Conservation (phyloP, 257 asterid species). For the Solanum pennellii region DNA sequence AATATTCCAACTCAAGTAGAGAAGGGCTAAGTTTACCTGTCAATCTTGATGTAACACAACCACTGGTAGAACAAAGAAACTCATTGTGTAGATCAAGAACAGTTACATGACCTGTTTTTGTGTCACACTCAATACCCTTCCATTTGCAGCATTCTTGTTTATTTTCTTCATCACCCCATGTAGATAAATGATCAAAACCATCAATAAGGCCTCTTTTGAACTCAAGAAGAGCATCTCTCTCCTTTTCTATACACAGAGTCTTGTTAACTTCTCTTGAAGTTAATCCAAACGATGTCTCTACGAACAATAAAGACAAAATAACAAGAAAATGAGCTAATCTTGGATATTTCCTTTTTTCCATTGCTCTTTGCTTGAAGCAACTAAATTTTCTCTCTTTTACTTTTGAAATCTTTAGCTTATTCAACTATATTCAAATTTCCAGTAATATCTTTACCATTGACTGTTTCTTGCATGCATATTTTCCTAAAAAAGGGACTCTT, state of each 20-base stretch:
- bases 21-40: conserved; percentile 14
- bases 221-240: neutral
- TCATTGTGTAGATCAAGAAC: neutral
- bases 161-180: neutral
- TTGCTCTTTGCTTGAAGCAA: neutral
- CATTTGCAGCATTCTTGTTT: conserved; percentile 4
- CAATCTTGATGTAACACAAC: neutral
- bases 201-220: neutral
- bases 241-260: neutral
- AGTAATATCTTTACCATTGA: no score
- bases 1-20: conserved; percentile 7
- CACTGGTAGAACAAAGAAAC: neutral
- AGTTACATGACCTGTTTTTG: neutral
- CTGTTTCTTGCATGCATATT: no score
- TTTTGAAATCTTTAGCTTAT: no score
- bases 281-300: neutral
- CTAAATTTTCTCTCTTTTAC: neutral
- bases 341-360: neutral
- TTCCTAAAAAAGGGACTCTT: no score
- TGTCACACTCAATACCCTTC: conserved; percentile 2
- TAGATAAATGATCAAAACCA: neutral
- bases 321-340: neutral
- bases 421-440: no score
- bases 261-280: neutral
- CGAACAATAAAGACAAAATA: neutral